Conservation (phyloP, 1,284 basidiomycete species). For the Phellopilus nigrolimitatus region DNA sequence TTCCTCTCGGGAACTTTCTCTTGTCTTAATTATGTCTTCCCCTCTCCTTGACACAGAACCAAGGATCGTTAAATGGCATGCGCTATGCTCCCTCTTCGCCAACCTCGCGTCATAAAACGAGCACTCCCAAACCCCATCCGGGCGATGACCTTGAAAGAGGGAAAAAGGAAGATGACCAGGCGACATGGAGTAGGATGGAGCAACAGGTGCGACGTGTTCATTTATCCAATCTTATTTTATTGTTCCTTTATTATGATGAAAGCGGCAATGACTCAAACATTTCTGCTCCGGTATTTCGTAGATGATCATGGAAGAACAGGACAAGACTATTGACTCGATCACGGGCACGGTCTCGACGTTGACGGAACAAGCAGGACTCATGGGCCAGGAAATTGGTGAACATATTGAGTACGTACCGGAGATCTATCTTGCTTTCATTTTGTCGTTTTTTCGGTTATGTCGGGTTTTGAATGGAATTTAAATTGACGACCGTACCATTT, state of each 20-base stretch:
- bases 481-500: too few relatives aligned
- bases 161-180: constrained; percentile 55
- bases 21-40: too few relatives aligned
- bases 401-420: constrained; percentile 83
- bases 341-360: constrained; percentile 78
- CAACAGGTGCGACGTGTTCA: constrained; percentile 69
- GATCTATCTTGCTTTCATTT: too few relatives aligned
- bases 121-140: constrained; percentile 2
- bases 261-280: too few relatives aligned
- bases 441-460: too few relatives aligned
- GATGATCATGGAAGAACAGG: constrained; percentile 84
- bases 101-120: constrained; percentile 11
- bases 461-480: too few relatives aligned
- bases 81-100: constrained; percentile 15
- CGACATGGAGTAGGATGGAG: constrained; percentile 78
- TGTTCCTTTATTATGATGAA: too few relatives aligned
- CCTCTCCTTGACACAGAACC: neutral
- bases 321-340: constrained; percentile 80
- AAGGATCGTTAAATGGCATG: neutral
- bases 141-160: constrained; percentile 14
- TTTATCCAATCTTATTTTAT: neutral
- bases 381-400: constrained; percentile 84
- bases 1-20: too few relatives aligned
- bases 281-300: constrained; percentile 30
- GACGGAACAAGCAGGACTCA: constrained; percentile 83